Evolutionary conservation across 2,329 filamentous ascomycete species (phyloP), one percentile per base, ranked within the genome.

Genomic region (Escovopsis sp.): DNA sequence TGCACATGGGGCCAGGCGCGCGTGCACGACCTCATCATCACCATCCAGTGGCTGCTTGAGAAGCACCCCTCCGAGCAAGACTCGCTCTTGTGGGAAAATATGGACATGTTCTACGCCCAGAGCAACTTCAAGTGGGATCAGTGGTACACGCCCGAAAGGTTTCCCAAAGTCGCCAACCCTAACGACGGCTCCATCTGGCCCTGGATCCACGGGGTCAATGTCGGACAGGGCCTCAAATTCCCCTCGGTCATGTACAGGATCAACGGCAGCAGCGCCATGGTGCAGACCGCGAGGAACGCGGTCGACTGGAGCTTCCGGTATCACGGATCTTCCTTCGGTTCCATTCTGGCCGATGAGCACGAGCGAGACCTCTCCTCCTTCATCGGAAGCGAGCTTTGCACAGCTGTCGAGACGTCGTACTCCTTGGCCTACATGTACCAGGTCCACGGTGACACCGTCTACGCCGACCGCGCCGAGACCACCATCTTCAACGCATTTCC

Each of bases 401-500:
- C 48, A 1, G 45, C 53, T 2, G 55, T 56, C 5, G 54, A 58
- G 37, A 47, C 52, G 2, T 46, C 45, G 17, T 57, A 53, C 40
- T 56, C 54, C 0, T 34, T 53, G 9, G 45, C 48, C 3, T 56
- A 56, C 33, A 47, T 55, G 33, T 57, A 56, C 36, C 54, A 50
- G 13, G 44, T 49, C 8, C 41, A 49, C 11, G 56, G 56, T 2
- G 41, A 48, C 34, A 53, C 49, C 31, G 15, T 31, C 7, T 68
- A 63, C 41, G 69, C 68, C 3, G 68, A 73, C 43, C 52, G 57
- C n/a, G 57, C 59, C 7, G 70, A 74, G 42, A 48, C 58, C 9
- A 57, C 63, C 7, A 65, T 68, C 4, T 73, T 69, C 54, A 74
- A 73, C 41, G 64, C 67, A 2, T 48, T 73, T 3, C 68, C 70